Evolutionary conservation across 2,329 filamentous ascomycete species (phyloP).

Genomic region (Xylaria digitata): DNA sequence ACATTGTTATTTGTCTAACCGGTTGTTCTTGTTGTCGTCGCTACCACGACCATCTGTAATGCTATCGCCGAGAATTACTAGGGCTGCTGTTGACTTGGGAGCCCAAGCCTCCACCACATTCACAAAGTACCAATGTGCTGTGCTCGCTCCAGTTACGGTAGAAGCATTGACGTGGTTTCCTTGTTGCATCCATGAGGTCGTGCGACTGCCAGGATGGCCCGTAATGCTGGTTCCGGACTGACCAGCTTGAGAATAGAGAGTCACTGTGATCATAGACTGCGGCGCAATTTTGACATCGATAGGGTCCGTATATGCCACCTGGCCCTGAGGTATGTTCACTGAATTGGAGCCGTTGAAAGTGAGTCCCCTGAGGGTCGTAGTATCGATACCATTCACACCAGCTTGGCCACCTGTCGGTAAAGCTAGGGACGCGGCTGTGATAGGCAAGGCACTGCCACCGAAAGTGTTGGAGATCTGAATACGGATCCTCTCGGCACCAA

Average conservation of each 20-base stretch:
- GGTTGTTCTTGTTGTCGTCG: conserved; percentile 68
- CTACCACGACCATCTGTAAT: conserved; percentile 76
- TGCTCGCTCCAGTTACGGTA: conserved; percentile 57
- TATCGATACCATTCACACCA: conserved; percentile 64
- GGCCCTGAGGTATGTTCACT: conserved; percentile 66
- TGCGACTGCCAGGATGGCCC: conserved; percentile 72
- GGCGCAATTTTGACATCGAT: conserved; percentile 64
- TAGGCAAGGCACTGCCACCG: conserved; percentile 67
- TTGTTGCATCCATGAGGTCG: conserved; percentile 67
- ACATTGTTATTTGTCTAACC: conserved; percentile 46
- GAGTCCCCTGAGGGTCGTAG: conserved; percentile 62
- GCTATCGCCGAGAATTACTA: conserved; percentile 71
- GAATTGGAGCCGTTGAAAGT: conserved; percentile 67
- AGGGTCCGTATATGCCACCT: conserved; percentile 70
- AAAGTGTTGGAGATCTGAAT: conserved; percentile 75
- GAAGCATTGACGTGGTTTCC: conserved; percentile 66
- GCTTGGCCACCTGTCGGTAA: conserved; percentile 64
- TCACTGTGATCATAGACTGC: conserved; percentile 66
- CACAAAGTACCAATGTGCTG: conserved; percentile 67
- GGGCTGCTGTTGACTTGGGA: conserved; percentile 55
- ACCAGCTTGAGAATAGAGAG: conserved; percentile 67
- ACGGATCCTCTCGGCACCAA: conserved; percentile 67
- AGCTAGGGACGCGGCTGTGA: conserved; percentile 69
- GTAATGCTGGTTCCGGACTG: conserved; percentile 69
- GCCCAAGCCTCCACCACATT: conserved; percentile 68